These are phyloP conservation scores for Vicia sativa DNA, from an alignment of 306 rosid genomes.

Conservation along the genomic window DNA sequence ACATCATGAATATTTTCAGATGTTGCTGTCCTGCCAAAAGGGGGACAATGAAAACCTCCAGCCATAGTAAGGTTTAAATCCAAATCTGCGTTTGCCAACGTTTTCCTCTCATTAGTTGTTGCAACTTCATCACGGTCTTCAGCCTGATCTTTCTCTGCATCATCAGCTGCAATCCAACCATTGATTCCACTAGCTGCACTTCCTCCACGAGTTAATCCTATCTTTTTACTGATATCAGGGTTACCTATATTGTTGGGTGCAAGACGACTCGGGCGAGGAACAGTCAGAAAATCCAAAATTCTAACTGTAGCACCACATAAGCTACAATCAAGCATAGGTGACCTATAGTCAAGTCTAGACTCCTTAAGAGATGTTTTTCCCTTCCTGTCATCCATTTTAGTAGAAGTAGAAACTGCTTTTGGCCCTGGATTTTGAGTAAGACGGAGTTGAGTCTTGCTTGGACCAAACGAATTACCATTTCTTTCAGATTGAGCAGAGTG, in stretches of 20 bases:
- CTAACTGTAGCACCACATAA: conserved; percentile 94
- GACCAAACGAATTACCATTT: conserved; percentile 83
- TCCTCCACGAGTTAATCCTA: conserved; percentile 96
- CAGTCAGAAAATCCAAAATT: conserved; percentile 74
- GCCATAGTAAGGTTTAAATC: conserved; percentile 95
- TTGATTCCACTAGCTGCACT: conserved; percentile 99
- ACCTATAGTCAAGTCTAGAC: conserved; percentile 69
- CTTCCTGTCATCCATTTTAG: conserved; percentile 79
- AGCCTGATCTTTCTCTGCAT: conserved; percentile 80
- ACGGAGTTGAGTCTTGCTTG: conserved; percentile 69
- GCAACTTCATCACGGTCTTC: conserved; percentile 98
- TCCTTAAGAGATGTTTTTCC: conserved; percentile 67
- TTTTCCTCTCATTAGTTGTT: conserved; percentile 68
- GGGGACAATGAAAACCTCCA: conserved; percentile 66
- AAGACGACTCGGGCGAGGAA: conserved; percentile 83
- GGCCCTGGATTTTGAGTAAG: conserved; percentile 69
- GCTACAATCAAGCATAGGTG: conserved; percentile 90
- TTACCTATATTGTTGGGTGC: conserved; percentile 69
- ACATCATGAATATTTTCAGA: conserved; percentile 68
- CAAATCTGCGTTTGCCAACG: conserved; percentile 57
- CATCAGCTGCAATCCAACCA: conserved; percentile 94
- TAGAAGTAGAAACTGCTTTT: conserved; percentile 75
- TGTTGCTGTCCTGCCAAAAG: conserved; percentile 65
- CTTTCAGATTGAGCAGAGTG: conserved; percentile 99
- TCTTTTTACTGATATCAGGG: conserved; percentile 84